phyloP scores from a whole-genome alignment of 495 filamentous ascomycete genomes.

The Podospora conica region DNA sequence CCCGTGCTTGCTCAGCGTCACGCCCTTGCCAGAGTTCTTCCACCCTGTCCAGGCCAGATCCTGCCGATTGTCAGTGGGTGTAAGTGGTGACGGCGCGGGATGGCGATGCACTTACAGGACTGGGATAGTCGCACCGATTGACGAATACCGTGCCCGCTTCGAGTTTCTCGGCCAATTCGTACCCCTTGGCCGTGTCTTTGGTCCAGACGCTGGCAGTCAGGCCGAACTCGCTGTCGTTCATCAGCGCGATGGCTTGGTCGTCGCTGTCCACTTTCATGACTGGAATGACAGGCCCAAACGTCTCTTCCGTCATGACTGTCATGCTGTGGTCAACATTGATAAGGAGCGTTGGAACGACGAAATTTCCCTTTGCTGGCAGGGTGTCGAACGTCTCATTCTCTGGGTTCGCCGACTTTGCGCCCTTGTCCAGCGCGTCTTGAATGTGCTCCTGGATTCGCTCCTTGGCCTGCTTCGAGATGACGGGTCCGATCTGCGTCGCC shows the following conservation, averaged over 20 bases:
- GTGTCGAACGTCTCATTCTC: constrained; percentile 66
- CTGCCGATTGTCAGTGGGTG: constrained; percentile 35
- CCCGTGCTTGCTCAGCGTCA: constrained; percentile 80
- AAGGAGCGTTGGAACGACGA: constrained; percentile 76
- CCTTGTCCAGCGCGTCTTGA: constrained; percentile 75
- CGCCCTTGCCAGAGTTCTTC: constrained; percentile 92
- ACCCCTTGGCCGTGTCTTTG: constrained; percentile 73
- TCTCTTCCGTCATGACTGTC: constrained; percentile 90
- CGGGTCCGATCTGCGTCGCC: constrained; percentile 78
- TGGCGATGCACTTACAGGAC: constrained; percentile 60
- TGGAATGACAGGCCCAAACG: constrained; percentile 90
- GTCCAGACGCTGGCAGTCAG: constrained; percentile 98
- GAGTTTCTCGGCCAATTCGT: constrained; percentile 69
- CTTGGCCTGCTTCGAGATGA: constrained; percentile 71
- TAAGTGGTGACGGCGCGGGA: background rate
- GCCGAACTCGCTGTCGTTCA: constrained; percentile 95
- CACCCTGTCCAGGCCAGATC: constrained; percentile 97
- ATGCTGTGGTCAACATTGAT: constrained; percentile 78
- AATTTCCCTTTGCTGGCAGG: constrained; percentile 70
- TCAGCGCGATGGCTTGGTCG: constrained; percentile 71
- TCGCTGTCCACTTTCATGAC: constrained; percentile 87
- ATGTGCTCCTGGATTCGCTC: constrained; percentile 75
- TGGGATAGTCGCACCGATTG: constrained; percentile 89
- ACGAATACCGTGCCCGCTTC: constrained; percentile 97
- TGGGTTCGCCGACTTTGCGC: constrained; percentile 78